Evolutionary conservation across 371 early-diverging fungal species (phyloP), one percentile per base, ranked within the genome.

Genomic region (Mortierella sp.): DNA sequence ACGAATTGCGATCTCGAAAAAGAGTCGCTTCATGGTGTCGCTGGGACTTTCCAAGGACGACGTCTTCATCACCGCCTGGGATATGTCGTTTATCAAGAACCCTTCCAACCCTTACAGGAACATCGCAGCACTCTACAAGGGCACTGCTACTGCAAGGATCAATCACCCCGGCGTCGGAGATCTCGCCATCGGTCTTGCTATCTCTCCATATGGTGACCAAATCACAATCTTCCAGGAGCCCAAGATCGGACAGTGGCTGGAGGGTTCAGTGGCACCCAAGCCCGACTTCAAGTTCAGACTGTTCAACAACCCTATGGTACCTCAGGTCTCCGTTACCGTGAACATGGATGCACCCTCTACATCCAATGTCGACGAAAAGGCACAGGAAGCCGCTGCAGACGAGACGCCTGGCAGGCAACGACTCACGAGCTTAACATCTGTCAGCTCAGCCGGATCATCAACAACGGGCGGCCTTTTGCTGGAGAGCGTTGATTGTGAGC

Each of bases 201-300:
- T 87, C n/a, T 87, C 87, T 6, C n/a, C 83, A 0, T 49, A n/a
- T 27, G 87, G 83, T 10, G 83, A 87, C 21, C 87, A 87, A n/a
- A 38, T 87, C 6, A 81, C 76, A 27, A 24, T 87, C 21, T 87
- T 70, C 29, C 78, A 87, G 72, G 87, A 87, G 41, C 87, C 87
- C 10, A 77, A 63, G 71, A 76, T 87, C 11, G 87, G 87, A 60
- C 73, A 87, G 4, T 87, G 87, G 87, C 27, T 72, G 14, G 83
- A 80, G n/a, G 87, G 87, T 3, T 71, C 73, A 3, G 51, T 70
- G 11, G 71, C 76, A 21, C 76, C 70, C 27, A 75, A 60, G 43
- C 80, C 87, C 3, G 29, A 27, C 6, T 87, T 87, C 63, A 80
- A 77, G 7, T 82, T 87, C 74, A 75, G 32, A 21, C 76, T 87